Percentiles rank a stretch among this genome's conserved stretches.
Conservation (phyloP, 2,329 filamentous ascomycete genomes). For the Curvularia spicifera region DNA sequence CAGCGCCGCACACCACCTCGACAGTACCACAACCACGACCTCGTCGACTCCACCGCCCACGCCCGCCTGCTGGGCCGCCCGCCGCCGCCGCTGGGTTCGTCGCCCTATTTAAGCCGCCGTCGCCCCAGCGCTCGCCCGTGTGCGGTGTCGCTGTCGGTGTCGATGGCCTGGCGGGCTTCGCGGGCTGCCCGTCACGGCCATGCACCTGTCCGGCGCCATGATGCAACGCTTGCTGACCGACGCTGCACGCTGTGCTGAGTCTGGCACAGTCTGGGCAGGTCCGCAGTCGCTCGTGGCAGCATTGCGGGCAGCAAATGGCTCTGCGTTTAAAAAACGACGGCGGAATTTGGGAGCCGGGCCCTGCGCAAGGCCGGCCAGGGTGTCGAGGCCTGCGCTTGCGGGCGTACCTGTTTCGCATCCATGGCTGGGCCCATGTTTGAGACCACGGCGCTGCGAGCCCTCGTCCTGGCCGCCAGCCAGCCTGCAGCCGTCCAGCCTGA, state of each 20-base stretch:
- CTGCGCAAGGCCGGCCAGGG: constrained; percentile 23
- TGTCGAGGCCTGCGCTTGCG: constrained; percentile 13
- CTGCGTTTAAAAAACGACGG: constrained; percentile 43
- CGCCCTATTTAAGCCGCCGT: not conserved
- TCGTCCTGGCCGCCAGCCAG: constrained; percentile 24
- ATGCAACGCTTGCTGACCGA: constrained; percentile 34
- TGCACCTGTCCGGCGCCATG: constrained; percentile 24
- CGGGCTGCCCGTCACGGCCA: constrained; percentile 9
- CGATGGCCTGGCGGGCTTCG: not conserved
- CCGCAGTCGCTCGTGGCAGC: constrained; percentile 39
- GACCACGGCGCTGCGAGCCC: constrained; percentile 27
- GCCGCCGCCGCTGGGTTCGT: not conserved
- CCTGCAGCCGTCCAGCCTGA: constrained; percentile 21
- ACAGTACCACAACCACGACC: not conserved
- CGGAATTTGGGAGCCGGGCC: constrained; percentile 41
- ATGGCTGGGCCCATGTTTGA: constrained; percentile 35
- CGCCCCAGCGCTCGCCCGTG: no score
- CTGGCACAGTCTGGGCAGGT: constrained; percentile 36
- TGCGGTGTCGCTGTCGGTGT: not conserved
- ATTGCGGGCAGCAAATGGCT: constrained; percentile 36
- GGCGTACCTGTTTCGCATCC: constrained; percentile 46
- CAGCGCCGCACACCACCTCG: constrained; percentile 37
- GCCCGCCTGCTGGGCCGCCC: not conserved
- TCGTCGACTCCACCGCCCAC: no score
- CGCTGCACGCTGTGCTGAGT: constrained; percentile 32